Conservation (phyloP, 2,329 filamentous ascomycete genomes). For the Fragosphaeria purpurea region DNA sequence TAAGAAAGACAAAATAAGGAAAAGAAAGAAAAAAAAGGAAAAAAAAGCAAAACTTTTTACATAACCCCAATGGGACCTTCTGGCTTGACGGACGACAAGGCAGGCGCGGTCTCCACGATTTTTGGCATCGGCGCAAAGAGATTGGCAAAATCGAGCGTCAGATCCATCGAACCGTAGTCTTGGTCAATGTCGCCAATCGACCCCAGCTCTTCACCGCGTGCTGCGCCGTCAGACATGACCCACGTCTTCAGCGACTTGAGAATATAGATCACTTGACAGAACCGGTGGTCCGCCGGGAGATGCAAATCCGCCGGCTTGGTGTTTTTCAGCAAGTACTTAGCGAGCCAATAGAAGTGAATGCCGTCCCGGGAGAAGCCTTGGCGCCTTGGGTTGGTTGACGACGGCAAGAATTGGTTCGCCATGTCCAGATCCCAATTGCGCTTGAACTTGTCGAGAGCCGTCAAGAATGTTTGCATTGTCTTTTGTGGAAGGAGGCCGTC, state of each 20-base stretch:
- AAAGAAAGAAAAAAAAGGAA: conserved; percentile 8
- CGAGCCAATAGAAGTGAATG: conserved; percentile 65
- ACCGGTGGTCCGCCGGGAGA: conserved; percentile 47
- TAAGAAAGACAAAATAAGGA: neutral
- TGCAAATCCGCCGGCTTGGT: conserved; percentile 43
- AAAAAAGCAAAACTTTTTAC: conserved; percentile 16
- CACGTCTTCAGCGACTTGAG: conserved; percentile 51
- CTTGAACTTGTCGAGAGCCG: conserved; percentile 63
- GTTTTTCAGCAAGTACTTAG: conserved; percentile 53
- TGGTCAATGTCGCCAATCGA: conserved; percentile 60
- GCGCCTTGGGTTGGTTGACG: conserved; percentile 39
- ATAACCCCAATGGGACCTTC: conserved; percentile 20
- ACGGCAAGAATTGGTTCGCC: conserved; percentile 52
- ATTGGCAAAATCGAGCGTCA: conserved; percentile 61
- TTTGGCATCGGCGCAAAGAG: conserved; percentile 53
- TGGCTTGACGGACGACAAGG: conserved; percentile 32
- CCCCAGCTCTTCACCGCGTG: conserved; percentile 56
- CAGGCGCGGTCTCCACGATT: conserved; percentile 31
- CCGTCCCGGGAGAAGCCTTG: conserved; percentile 63
- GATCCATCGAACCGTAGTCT: conserved; percentile 51
- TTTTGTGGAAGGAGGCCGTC: conserved; percentile 34
- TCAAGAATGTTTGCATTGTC: conserved; percentile 36
- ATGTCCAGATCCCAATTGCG: conserved; percentile 61
- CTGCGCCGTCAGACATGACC: conserved; percentile 53
- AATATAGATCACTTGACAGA: conserved; percentile 49